phyloP scores from a whole-genome alignment of 331 rosid species.

The Acacia pycnantha region DNA sequence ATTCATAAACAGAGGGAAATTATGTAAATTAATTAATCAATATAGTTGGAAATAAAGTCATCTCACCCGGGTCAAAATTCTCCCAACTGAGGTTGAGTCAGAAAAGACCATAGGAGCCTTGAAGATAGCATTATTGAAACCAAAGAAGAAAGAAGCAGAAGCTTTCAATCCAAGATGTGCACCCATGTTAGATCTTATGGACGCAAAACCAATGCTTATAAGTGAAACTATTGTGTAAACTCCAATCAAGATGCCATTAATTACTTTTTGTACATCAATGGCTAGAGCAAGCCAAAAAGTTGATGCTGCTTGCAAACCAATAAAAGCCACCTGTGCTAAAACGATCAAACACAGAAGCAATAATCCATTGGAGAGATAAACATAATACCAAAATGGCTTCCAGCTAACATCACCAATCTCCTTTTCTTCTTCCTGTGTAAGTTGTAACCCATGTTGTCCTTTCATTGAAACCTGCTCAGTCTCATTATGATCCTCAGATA shows the following conservation, averaged over 20 bases:
- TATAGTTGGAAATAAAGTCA: not conserved
- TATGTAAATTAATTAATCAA: not conserved
- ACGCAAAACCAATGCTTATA: constrained; percentile 39
- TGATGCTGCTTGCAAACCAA: constrained; percentile 43
- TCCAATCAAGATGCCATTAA: constrained; percentile 37
- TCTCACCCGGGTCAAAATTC: constrained; percentile 67
- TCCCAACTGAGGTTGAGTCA: constrained; percentile 69
- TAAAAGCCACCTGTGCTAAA: constrained; percentile 32
- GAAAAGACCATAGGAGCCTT: constrained; percentile 73
- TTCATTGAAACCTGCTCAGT: constrained; percentile 11
- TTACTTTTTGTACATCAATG: constrained; percentile 45
- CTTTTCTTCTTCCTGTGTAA: constrained; percentile 66
- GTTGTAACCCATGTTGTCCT: constrained; percentile 33
- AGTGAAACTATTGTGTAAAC: constrained; percentile 49
- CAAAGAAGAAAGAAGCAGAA: constrained; percentile 51
- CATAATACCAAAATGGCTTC: constrained; percentile 58
- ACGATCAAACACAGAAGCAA: constrained; percentile 27
- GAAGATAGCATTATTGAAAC: constrained; percentile 53
- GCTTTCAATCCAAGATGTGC: constrained; percentile 65
- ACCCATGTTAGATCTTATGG: constrained; percentile 29
- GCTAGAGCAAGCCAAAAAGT: constrained; percentile 68
- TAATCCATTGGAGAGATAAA: constrained; percentile 46
- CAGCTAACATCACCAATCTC: constrained; percentile 59
- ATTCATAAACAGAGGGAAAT: too few species aligned
- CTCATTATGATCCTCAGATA: not conserved